Conservation (phyloP, 2,329 filamentous ascomycete genomes). For the Sporothrix protearum region DNA sequence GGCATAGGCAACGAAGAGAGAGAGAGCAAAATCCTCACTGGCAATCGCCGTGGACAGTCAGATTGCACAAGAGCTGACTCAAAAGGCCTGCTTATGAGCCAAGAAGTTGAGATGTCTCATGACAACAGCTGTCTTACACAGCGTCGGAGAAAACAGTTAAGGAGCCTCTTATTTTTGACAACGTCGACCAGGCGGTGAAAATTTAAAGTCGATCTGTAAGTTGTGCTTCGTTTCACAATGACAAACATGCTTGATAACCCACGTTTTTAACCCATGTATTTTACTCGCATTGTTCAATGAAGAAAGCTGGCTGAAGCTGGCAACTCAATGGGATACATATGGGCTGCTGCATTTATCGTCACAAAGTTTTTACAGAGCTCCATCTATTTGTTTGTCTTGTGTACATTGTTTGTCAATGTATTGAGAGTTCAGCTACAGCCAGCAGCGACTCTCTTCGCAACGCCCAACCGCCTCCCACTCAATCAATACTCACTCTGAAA, state of each 20-base stretch:
- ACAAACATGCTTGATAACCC: too few species aligned
- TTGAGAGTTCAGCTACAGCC: too few species aligned
- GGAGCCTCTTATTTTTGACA: background rate
- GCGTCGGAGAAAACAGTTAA: background rate
- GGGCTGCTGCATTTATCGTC: too few species aligned
- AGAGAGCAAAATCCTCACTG: background rate
- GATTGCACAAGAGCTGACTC: background rate
- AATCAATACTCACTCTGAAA: constrained; percentile 8
- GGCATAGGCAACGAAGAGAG: background rate
- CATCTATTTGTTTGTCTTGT: background rate
- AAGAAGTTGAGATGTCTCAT: background rate
- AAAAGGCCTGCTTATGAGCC: background rate
- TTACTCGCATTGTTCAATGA: too few species aligned
- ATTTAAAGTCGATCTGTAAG: background rate
- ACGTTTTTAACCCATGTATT: background rate
- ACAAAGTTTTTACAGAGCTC: too few species aligned
- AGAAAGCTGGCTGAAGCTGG: too few species aligned
- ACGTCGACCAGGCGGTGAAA: background rate
- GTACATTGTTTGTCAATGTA: background rate
- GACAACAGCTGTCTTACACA: background rate
- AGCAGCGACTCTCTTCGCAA: too few species aligned
- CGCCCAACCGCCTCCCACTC: background rate
- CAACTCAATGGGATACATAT: too few species aligned
- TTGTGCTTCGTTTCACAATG: background rate
- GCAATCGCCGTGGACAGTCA: background rate